Conservation (phyloP, 2,329 filamentous ascomycete genomes). For the Paradendryphiella salina region DNA sequence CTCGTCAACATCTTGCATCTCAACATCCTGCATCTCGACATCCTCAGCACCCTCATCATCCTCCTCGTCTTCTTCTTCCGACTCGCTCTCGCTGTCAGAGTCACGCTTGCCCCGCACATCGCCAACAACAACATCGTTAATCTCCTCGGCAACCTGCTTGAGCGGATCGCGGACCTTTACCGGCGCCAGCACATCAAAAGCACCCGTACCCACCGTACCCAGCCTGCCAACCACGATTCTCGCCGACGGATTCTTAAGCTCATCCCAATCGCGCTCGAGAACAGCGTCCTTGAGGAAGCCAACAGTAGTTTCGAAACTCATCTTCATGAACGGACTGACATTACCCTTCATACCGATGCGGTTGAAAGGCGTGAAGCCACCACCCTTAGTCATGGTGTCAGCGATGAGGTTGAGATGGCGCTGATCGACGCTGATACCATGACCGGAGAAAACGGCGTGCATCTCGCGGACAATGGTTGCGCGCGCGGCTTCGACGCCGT, state of each 20-base stretch:
- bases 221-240: constrained; percentile 85
- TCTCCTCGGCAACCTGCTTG: constrained; percentile 17
- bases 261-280: constrained; percentile 86
- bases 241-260: constrained; percentile 80
- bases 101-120: constrained; percentile 11
- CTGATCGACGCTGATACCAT: constrained; percentile 90
- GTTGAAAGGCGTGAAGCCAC: constrained; percentile 88
- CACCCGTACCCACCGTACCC: constrained; percentile 82
- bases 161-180: constrained; percentile 37
- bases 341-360: constrained; percentile 84
- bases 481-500: constrained; percentile 92
- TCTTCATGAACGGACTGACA: constrained; percentile 92
- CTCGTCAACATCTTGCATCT: constrained; percentile 12
- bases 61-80: constrained; percentile 17
- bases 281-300: constrained; percentile 92
- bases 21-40: constrained; percentile 19
- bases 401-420: constrained; percentile 94
- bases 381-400: constrained; percentile 95
- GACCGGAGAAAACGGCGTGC: constrained; percentile 79
- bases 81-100: constrained; percentile 15
- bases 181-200: constrained; percentile 76
- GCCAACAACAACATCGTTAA: constrained; percentile 16
- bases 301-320: constrained; percentile 98
- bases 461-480: constrained; percentile 86
- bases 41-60: constrained; percentile 14